Conservation (phyloP, 768 basidiomycete genomes). For the Termitomyces sp. region DNA sequence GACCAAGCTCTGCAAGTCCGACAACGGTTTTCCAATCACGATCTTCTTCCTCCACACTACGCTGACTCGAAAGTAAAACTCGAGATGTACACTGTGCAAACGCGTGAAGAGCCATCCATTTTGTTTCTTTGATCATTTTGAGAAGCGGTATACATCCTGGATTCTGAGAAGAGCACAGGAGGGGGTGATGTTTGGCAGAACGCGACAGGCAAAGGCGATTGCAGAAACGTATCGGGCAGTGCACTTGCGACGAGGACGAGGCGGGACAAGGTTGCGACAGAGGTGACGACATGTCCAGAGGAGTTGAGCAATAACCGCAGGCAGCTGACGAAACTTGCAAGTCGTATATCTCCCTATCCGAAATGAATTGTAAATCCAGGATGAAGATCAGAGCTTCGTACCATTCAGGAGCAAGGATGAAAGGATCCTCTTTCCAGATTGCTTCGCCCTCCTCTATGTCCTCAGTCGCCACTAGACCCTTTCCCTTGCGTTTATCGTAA, state of each 20-base stretch:
- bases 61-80: constrained; percentile 51
- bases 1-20: constrained; percentile 68
- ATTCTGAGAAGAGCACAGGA: constrained; percentile 76
- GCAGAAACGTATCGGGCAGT: constrained; percentile 73
- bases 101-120: constrained; percentile 79
- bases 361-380: not conserved
- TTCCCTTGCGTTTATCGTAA: constrained; percentile 72
- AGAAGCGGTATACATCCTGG: constrained; percentile 62
- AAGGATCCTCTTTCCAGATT: constrained; percentile 86
- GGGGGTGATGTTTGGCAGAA: constrained; percentile 59
- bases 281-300: constrained; percentile 40
- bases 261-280: constrained; percentile 53
- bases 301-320: constrained; percentile 75
- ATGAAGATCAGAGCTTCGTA: constrained; percentile 21
- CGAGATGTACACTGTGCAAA: constrained; percentile 63
- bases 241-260: constrained; percentile 28
- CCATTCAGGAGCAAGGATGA: constrained; percentile 80
- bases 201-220: constrained; percentile 72
- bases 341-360: constrained; percentile 71
- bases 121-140: constrained; percentile 50
- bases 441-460: constrained; percentile 68
- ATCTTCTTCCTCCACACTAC: constrained; percentile 37
- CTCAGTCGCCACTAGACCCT: constrained; percentile 74
- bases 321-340: constrained; percentile 55
- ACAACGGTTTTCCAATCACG: constrained; percentile 54